Conservation (phyloP, 768 basidiomycete species). For the Boletus vinaceobasis region DNA sequence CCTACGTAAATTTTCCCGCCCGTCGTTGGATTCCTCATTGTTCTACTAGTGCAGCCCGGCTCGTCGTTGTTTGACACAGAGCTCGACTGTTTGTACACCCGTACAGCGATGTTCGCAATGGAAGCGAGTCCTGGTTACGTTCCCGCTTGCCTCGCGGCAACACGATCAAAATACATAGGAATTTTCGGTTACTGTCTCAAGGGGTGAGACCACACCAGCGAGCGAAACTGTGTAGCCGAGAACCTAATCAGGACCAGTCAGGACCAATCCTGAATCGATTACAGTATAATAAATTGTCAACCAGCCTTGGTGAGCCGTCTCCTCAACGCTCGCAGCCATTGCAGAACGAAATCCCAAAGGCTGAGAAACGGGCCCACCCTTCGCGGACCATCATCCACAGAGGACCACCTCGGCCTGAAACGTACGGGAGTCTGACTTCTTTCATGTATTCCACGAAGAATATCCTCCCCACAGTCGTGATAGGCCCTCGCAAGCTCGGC, state of each 20-base stretch:
- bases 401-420: conserved; percentile 4
- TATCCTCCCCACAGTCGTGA: conserved; percentile 48
- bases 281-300: background rate
- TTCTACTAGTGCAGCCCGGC: background rate
- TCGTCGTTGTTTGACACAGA: conserved; percentile 3
- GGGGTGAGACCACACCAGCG: background rate
- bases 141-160: conserved; percentile 13
- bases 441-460: conserved; percentile 41
- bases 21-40: background rate
- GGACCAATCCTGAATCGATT: background rate
- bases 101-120: background rate
- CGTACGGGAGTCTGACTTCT: conserved; percentile 9
- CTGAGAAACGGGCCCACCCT: conserved; percentile 11
- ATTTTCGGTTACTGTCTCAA: conserved; percentile 16
- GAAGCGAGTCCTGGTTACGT: conserved; percentile 1
- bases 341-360: conserved; percentile 29
- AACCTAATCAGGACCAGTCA: background rate
- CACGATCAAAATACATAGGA: background rate
- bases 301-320: conserved; percentile 7
- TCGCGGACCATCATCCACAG: conserved; percentile 1
- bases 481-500: conserved; percentile 58
- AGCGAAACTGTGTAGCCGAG: no score
- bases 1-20: conserved; percentile 11
- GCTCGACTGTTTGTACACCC: conserved; percentile 1
- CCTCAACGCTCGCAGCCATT: conserved; percentile 22